Evolutionary conservation across 2,329 filamentous ascomycete genomes (phyloP).

Genomic region (Neobulgaria alba): DNA sequence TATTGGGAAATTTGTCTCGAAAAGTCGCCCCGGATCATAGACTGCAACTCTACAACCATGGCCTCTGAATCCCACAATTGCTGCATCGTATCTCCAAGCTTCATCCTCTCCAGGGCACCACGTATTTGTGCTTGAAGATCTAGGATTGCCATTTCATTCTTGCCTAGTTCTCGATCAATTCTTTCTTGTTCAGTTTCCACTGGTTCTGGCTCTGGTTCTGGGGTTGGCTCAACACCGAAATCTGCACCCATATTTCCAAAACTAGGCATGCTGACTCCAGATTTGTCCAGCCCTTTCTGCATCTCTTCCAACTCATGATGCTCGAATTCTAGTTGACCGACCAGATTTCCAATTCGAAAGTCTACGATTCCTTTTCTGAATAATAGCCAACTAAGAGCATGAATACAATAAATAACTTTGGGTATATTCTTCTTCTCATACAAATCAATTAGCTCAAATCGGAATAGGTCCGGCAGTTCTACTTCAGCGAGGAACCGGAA

Average conservation of each 20-base stretch:
- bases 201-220: constrained; percentile 65
- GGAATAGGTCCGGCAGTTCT: constrained; percentile 87
- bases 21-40: constrained; percentile 80
- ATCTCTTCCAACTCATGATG: constrained; percentile 95
- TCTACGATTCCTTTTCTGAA: constrained; percentile 91
- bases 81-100: constrained; percentile 77
- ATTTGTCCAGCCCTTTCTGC: constrained; percentile 92
- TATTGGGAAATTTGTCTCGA: constrained; percentile 76
- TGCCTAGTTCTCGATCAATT: constrained; percentile 70
- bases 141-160: constrained; percentile 61
- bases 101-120: constrained; percentile 69
- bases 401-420: constrained; percentile 98
- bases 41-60: constrained; percentile 71
- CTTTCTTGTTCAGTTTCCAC: constrained; percentile 85
- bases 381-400: constrained; percentile 93
- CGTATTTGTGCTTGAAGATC: constrained; percentile 84
- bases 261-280: constrained; percentile 91
- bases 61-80: constrained; percentile 80
- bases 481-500: constrained; percentile 89
- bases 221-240: constrained; percentile 77
- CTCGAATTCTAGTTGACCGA: constrained; percentile 94
- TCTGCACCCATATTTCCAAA: constrained; percentile 96
- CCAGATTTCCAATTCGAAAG: constrained; percentile 92
- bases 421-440: constrained; percentile 99
- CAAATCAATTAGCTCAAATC: constrained; percentile 92